A percentile compares a stretch with the other conserved stretches of the same genome.
These are phyloP conservation scores for Fagopyrum esculentum DNA, from an alignment of 148 eudicot genomes.

Conservation along the genomic window DNA sequence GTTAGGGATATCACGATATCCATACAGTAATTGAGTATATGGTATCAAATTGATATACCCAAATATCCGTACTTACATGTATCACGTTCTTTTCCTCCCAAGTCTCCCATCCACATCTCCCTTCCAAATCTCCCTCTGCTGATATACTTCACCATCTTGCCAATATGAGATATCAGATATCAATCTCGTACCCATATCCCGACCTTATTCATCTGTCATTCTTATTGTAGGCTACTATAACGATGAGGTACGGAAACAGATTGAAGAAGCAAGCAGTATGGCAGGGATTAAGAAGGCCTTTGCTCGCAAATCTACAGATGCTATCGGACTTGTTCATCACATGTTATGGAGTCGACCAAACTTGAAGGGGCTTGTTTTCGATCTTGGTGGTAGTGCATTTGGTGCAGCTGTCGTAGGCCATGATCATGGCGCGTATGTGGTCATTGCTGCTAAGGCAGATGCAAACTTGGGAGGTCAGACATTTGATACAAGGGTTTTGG, in stretches of 20 bases:
- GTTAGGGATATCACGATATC: too few relatives aligned
- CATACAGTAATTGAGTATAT: too few relatives aligned
- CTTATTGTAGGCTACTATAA: background rate
- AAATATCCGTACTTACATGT: too few relatives aligned
- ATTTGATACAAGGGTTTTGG: background rate
- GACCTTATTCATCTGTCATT: background rate
- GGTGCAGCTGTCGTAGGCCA: background rate
- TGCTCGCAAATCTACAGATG: background rate
- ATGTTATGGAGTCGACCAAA: background rate
- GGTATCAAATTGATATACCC: too few relatives aligned
- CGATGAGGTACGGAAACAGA: background rate
- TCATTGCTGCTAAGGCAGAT: background rate
- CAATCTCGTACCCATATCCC: too few relatives aligned
- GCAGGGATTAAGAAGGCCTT: background rate
- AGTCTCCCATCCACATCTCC: too few relatives aligned
- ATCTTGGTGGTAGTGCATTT: constrained; percentile 2
- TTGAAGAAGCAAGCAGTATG: background rate
- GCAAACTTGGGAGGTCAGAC: background rate
- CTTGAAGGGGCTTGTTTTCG: background rate
- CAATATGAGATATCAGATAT: too few relatives aligned
- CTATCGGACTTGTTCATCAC: background rate
- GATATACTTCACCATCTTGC: too few relatives aligned
- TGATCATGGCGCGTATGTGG: background rate
- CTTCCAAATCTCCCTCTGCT: too few relatives aligned
- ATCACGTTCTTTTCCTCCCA: too few relatives aligned